phyloP scores from a whole-genome alignment of 352 stramenopile species.

The Phytophthora foliorum region DNA sequence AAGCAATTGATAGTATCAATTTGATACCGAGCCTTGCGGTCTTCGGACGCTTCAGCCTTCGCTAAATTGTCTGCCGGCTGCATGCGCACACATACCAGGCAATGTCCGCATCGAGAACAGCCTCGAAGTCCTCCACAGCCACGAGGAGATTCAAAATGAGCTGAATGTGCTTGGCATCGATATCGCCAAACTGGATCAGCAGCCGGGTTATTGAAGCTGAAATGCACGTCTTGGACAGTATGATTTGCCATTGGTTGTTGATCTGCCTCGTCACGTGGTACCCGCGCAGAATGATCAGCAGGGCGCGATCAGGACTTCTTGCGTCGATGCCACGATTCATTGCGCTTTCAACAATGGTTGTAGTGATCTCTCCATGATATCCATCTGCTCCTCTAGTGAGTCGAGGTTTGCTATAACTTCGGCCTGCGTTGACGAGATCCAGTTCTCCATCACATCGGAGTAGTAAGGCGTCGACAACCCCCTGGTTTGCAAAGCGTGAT shows the following conservation, averaged over 20 bases:
- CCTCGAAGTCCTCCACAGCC: not conserved
- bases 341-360: constrained; percentile 23
- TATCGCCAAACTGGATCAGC: not conserved
- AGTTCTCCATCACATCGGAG: constrained; percentile 12
- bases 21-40: no score
- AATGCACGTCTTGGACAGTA: not conserved
- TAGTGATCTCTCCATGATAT: constrained; percentile 14
- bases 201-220: not conserved
- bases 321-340: constrained; percentile 38
- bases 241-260: not conserved
- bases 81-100: no score
- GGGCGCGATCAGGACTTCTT: not conserved
- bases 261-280: not conserved
- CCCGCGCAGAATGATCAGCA: not conserved
- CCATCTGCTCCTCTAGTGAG: constrained; percentile 25
- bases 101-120: not conserved
- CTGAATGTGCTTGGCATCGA: not conserved
- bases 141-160: not conserved
- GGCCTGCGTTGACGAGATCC: constrained; percentile 6
- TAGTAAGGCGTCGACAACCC: constrained; percentile 9
- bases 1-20: no score
- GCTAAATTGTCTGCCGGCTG: no score
- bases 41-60: no score
- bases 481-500: constrained; percentile 21
- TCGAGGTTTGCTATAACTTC: constrained; percentile 22